These are phyloP conservation scores for Ulvella scutata DNA, from an alignment of 139 green algal genomes.

Conservation along the genomic window DNA sequence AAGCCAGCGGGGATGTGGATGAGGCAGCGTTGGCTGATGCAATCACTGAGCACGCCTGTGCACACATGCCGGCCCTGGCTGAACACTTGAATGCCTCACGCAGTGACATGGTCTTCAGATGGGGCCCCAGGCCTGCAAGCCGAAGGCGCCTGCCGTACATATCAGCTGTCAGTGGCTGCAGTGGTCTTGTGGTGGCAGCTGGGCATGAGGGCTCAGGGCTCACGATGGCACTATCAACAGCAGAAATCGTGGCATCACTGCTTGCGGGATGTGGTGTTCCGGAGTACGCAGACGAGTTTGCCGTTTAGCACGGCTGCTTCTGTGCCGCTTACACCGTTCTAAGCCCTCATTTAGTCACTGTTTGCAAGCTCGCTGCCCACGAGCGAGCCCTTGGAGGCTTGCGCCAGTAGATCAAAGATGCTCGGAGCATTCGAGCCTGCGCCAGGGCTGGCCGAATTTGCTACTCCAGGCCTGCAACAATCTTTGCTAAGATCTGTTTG, in stretches of 20 bases:
- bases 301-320: no score
- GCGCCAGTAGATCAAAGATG: no score
- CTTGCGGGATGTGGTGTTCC: not conserved
- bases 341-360: no score
- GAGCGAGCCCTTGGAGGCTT: no score
- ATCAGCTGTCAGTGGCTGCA: not conserved
- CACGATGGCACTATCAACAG: constrained; percentile 1
- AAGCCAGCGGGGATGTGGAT: not conserved
- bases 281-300: not conserved
- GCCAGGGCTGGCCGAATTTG: no score
- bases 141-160: not conserved
- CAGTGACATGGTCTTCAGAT: not conserved
- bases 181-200: not conserved
- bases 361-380: no score
- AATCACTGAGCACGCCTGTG: not conserved
- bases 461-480: no score
- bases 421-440: no score
- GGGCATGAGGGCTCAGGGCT: not conserved
- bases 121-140: not conserved
- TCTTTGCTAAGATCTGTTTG: no score
- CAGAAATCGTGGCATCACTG: not conserved
- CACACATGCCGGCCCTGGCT: not conserved
- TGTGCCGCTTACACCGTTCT: no score
- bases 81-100: not conserved
- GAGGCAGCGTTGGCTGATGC: not conserved